Evolutionary conservation across 805 yeast genomes (phyloP).

Genomic region (Candida argentea): DNA sequence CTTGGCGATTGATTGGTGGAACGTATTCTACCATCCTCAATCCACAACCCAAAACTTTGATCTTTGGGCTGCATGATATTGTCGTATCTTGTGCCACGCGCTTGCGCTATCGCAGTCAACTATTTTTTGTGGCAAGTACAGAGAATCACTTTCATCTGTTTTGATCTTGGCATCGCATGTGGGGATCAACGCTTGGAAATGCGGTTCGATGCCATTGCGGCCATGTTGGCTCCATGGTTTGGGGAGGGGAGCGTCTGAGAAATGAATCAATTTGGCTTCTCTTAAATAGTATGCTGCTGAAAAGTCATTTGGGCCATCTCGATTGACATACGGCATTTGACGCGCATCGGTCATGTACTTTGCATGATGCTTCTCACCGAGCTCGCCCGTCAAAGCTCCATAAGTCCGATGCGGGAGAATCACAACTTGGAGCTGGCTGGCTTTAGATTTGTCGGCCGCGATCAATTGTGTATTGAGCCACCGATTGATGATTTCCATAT

Average conservation of each 20-base stretch:
- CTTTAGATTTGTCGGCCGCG: conserved; percentile 5
- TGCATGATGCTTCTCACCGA: conserved; percentile 26
- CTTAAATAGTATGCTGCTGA: conserved; percentile 13
- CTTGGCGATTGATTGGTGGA: no score
- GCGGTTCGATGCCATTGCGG: conserved; percentile 10
- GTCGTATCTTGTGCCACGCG: conserved; percentile 18
- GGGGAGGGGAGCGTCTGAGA: conserved; percentile 55
- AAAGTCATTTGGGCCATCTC: conserved; percentile 21
- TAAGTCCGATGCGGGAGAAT: conserved; percentile 43
- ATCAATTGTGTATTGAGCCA: conserved; percentile 42
- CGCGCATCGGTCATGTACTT: conserved; percentile 34
- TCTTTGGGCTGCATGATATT: no score
- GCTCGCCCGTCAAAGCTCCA: conserved; percentile 43
- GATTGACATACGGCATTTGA: conserved; percentile 22
- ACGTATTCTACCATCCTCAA: no score
- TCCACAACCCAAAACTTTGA: no score
- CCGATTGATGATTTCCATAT: conserved; percentile 44
- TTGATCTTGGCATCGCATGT: conserved; percentile 13
- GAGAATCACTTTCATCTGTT: conserved; percentile 8
- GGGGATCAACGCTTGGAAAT: conserved; percentile 16
- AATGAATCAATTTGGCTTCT: conserved; percentile 42
- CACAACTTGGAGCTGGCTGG: conserved; percentile 13
- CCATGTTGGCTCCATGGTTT: conserved; percentile 46
- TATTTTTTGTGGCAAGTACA: conserved; percentile 15
- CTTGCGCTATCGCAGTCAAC: conserved; percentile 20